phyloP scores from a whole-genome alignment of 2,329 filamentous ascomycete genomes.

The Monilinia fructicola region DNA sequence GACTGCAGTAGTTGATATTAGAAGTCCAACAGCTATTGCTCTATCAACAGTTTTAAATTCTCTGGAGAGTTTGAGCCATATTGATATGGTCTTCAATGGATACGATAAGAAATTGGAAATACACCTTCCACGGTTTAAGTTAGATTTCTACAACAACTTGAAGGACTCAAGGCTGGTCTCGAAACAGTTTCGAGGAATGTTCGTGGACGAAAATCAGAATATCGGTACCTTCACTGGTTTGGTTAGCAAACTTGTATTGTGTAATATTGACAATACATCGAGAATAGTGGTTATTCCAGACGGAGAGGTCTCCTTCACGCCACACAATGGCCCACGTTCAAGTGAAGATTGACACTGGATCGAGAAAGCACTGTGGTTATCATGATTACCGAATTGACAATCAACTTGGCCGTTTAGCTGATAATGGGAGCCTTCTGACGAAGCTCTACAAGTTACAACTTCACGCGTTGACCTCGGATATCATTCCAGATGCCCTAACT shows the following conservation, averaged over 20 bases:
- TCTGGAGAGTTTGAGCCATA: conserved; percentile 42
- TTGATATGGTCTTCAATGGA: conserved; percentile 42
- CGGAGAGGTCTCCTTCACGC: conserved; percentile 25
- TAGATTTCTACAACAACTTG: conserved; percentile 47
- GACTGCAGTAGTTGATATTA: conserved; percentile 40
- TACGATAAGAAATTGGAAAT: conserved; percentile 40
- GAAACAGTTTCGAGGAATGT: conserved; percentile 52
- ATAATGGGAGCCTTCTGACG: conserved; percentile 52
- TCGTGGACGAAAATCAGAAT: conserved; percentile 48
- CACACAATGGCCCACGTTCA: conserved; percentile 38
- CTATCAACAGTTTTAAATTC: conserved; percentile 42
- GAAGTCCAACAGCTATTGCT: conserved; percentile 40
- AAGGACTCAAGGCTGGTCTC: conserved; percentile 43
- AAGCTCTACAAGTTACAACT: conserved; percentile 53
- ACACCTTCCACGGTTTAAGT: conserved; percentile 48
- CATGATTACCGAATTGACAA: conserved; percentile 52
- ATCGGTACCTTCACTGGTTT: conserved; percentile 53
- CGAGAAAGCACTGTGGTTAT: conserved; percentile 28
- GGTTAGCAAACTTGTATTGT: conserved; percentile 50
- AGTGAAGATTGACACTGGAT: conserved; percentile 41
- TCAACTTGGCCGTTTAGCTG: conserved; percentile 50
- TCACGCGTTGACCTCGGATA: conserved; percentile 55
- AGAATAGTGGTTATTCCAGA: conserved; percentile 35
- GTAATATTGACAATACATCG: conserved; percentile 43
- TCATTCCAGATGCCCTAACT: conserved; percentile 39